phyloP scores from a whole-genome alignment of 2,329 filamentous ascomycete genomes.

The Pseudogymnoascus sp. region DNA sequence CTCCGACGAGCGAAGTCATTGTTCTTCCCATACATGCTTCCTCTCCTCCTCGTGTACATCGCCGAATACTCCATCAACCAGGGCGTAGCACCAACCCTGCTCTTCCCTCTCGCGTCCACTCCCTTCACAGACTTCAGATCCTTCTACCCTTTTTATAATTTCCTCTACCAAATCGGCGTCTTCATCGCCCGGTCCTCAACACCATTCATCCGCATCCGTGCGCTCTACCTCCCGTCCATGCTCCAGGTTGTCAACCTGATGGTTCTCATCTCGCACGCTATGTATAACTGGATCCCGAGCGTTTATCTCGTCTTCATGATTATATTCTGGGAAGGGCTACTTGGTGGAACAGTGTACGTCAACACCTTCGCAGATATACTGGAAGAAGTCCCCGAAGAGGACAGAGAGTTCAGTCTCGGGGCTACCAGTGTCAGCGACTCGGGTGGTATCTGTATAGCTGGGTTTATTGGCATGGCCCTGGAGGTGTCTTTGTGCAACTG shows the following conservation, averaged over 20 bases:
- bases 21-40: constrained; percentile 78
- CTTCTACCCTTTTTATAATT: constrained; percentile 92
- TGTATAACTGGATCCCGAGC: constrained; percentile 72
- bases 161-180: constrained; percentile 90
- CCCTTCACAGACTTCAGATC: constrained; percentile 75
- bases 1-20: constrained; percentile 60
- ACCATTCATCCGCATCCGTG: constrained; percentile 73
- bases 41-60: constrained; percentile 83
- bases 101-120: constrained; percentile 69
- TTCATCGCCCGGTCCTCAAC: constrained; percentile 90
- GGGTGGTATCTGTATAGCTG: constrained; percentile 80
- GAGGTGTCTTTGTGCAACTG: constrained; percentile 76
- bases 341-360: constrained; percentile 89
- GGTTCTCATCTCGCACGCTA: constrained; percentile 64
- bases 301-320: constrained; percentile 80
- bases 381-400: constrained; percentile 65
- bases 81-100: constrained; percentile 78
- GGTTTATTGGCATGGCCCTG: constrained; percentile 71
- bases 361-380: constrained; percentile 94
- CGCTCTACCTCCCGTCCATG: constrained; percentile 72
- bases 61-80: constrained; percentile 98
- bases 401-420: constrained; percentile 83
- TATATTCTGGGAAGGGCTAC: constrained; percentile 87
- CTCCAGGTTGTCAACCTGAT: constrained; percentile 73
- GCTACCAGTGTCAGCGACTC: constrained; percentile 91